Evolutionary conservation across 2,329 filamentous ascomycete genomes (phyloP).

Genomic region (Zasmidium citrigriseum): DNA sequence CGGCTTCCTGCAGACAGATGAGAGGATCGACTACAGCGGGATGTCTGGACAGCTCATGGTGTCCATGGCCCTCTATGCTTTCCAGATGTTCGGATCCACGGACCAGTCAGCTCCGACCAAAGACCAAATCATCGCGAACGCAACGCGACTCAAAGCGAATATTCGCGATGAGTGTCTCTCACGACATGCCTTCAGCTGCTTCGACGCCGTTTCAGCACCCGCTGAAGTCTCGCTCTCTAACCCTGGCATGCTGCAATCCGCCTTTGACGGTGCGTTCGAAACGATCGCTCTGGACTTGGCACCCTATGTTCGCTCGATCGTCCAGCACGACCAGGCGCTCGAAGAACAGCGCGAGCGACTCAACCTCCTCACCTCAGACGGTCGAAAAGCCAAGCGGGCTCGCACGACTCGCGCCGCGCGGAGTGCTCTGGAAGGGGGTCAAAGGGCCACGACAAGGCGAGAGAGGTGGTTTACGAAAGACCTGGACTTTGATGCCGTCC

Average conservation of each 20-base stretch:
- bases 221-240: constrained; percentile 34
- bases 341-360: constrained; percentile 67
- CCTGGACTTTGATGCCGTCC: constrained; percentile 62
- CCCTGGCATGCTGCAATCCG: constrained; percentile 64
- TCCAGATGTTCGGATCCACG: neutral
- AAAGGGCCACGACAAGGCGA: constrained; percentile 64
- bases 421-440: constrained; percentile 70
- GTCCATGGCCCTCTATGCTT: constrained; percentile 30
- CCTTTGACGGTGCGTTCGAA: constrained; percentile 71
- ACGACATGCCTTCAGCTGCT: constrained; percentile 47
- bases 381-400: constrained; percentile 55
- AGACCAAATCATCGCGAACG: neutral
- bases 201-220: constrained; percentile 53
- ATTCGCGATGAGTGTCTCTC: constrained; percentile 27
- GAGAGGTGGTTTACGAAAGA: constrained; percentile 71
- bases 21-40: constrained; percentile 46
- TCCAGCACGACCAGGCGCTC: constrained; percentile 71
- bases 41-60: constrained; percentile 38
- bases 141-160: neutral
- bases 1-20: constrained; percentile 55
- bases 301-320: constrained; percentile 85
- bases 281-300: constrained; percentile 76
- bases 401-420: constrained; percentile 73
- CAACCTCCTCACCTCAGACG: constrained; percentile 62
- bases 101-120: constrained; percentile 13